These are phyloP conservation scores for Picea glauca DNA, from an alignment of 75 land plant genomes.

Conservation along the genomic window DNA sequence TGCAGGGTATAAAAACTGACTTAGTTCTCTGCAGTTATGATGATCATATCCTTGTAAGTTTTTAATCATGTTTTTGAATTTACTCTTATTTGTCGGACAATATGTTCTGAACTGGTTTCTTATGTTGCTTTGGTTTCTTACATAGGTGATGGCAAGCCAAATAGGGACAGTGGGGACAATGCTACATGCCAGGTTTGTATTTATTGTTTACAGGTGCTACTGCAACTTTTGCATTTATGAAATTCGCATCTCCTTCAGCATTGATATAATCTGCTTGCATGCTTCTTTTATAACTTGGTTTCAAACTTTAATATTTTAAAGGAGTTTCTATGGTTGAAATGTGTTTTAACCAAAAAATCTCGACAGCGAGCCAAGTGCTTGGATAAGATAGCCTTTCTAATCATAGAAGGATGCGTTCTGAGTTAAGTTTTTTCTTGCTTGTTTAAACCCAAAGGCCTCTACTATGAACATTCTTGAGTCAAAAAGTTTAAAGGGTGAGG, in stretches of 20 bases:
- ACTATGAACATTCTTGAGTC: background rate
- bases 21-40: slow-evolving; percentile 60
- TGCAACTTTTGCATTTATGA: background rate
- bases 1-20: slow-evolving; percentile 70
- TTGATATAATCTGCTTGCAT: background rate
- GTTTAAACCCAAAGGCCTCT: background rate
- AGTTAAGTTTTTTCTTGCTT: background rate
- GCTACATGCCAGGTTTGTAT: slow-evolving; percentile 69
- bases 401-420: background rate
- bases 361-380: background rate
- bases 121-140: background rate
- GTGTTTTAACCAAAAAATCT: background rate
- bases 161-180: slow-evolving; percentile 85
- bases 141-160: slow-evolving; percentile 77
- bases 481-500: background rate
- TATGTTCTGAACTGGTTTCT: background rate
- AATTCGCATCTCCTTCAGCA: background rate
- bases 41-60: slow-evolving; percentile 65
- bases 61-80: background rate
- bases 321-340: background rate
- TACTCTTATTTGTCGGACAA: background rate
- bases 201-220: background rate
- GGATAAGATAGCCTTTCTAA: background rate
- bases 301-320: background rate
- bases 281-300: background rate